Base-by-base conservation (phyloP, 352 stramenopile species). In the Globisporangium perplexum region DNA sequence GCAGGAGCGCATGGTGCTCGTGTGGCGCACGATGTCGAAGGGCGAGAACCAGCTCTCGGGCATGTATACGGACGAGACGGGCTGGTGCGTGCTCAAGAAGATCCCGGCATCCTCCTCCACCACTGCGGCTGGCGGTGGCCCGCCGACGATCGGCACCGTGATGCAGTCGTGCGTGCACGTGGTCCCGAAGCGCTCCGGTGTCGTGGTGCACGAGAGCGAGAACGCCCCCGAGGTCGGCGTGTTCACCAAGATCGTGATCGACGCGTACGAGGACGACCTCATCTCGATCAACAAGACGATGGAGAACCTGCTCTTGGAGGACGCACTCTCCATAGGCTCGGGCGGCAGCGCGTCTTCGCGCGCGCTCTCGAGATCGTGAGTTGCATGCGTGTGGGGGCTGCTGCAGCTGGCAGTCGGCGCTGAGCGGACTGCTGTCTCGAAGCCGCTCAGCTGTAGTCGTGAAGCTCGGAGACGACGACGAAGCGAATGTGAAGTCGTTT, bases 31-130 rank as follows among this genome's bases (percentile, higher is more conserved):
- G 3, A 53, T 77, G 14, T 74, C 65, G 1, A 63, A 69, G 15
- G 67, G 67, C 26, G 64, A 68, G 41, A 56, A 68, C 20, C 62
- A 71, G n/a, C 63, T 76, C 38, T 66, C 60, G 47, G 68, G 62
- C 0, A 71, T 84, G 66, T 81, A 71, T 50, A 84, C 76, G 48
- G 71, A 87, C 50, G 73, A 87, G 59, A 87, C 72, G 4, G 76
- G 76, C 18, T 87, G 76, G 76, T 79, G 72, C 26, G 62, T 83
- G 1, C 63, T 87, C 22, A 50, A 59, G 45, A 51, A 51, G 43
- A 53, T 59, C 45, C 45, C 53, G n/a, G 18, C 45, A 5, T 41
- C 46, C 7, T 23, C 50, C 24, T n/a, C n/a, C n/a, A n/a, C n/a
- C n/a, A n/a, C n/a, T n/a, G 24, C 28, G 3, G 4, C 20, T 4